phyloP scores from a whole-genome alignment of 2,329 filamentous ascomycete genomes.

The Aureobasidium pullulans region DNA sequence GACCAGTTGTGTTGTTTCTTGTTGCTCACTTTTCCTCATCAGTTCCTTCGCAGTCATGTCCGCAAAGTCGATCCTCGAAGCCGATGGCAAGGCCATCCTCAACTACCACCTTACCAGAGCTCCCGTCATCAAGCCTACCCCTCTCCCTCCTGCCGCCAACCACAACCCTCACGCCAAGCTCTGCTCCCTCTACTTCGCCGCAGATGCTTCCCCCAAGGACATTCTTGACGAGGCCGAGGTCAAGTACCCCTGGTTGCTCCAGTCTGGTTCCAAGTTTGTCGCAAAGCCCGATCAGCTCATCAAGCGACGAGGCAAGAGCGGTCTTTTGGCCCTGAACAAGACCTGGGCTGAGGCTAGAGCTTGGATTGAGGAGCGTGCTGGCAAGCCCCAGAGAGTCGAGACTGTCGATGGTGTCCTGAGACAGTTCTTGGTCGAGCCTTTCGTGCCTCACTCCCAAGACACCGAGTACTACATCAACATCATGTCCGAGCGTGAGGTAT shows the following conservation, averaged over 20 bases:
- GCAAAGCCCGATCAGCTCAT: constrained; percentile 99
- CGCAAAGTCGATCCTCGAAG: constrained; percentile 95
- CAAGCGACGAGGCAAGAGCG: constrained; percentile 99
- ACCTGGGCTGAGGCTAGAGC: constrained; percentile 87
- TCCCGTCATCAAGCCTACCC: constrained; percentile 94
- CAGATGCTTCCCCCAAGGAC: constrained; percentile 72
- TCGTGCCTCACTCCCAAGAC: constrained; percentile 88
- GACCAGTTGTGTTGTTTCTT: not conserved
- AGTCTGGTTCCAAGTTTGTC: constrained; percentile 80
- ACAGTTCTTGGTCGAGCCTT: constrained; percentile 96
- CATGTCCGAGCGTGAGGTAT: constrained; percentile 98
- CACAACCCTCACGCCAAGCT: constrained; percentile 92
- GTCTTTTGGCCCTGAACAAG: constrained; percentile 94
- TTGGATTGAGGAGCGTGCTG: constrained; percentile 88
- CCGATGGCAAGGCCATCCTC: constrained; percentile 99
- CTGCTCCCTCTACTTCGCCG: constrained; percentile 86
- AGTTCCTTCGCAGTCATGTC: constrained; percentile 54
- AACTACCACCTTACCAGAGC: constrained; percentile 99
- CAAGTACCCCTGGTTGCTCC: constrained; percentile 92
- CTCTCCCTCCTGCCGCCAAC: constrained; percentile 72
- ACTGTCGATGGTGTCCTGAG: constrained; percentile 79
- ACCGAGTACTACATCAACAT: constrained; percentile 99
- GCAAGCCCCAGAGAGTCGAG: constrained; percentile 91
- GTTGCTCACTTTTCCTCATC: constrained; percentile 7
- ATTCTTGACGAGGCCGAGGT: constrained; percentile 93